phyloP scores from a whole-genome alignment of 1,284 basidiomycete species.

The Ceraceosorus guamensis region DNA sequence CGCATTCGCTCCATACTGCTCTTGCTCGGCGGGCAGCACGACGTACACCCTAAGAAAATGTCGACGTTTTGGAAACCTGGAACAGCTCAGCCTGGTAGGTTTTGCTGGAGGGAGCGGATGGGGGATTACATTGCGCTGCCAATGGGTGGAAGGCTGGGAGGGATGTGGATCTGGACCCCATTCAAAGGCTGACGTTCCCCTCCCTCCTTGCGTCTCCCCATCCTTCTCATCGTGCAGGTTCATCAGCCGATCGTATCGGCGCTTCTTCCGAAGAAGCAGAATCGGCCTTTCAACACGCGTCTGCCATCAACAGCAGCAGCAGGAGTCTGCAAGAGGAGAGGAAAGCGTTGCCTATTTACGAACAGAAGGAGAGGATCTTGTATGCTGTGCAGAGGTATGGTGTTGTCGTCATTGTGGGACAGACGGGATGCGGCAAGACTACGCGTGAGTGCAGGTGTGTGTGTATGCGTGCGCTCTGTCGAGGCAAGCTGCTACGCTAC shows the following conservation, averaged over 20 bases:
- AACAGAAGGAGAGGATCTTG: constrained; percentile 72
- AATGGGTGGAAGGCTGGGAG: too few species aligned
- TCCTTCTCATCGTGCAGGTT: too few species aligned
- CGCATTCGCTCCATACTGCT: too few species aligned
- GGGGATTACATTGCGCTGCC: too few species aligned
- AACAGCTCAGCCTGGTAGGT: constrained; percentile 27
- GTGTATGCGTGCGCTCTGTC: too few species aligned
- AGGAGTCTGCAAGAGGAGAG: constrained; percentile 66
- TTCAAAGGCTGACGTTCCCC: too few species aligned
- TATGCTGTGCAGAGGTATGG: constrained; percentile 75
- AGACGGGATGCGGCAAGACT: constrained; percentile 41
- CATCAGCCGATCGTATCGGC: too few species aligned
- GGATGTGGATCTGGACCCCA: too few species aligned
- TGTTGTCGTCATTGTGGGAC: constrained; percentile 63
- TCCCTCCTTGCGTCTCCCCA: too few species aligned
- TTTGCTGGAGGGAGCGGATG: too few species aligned
- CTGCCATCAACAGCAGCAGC: constrained; percentile 1
- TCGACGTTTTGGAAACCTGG: constrained; percentile 45
- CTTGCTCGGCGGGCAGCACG: too few species aligned
- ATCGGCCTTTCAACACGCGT: background rate
- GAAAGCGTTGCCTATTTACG: constrained; percentile 75
- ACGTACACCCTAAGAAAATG: constrained; percentile 19
- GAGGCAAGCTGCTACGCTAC: background rate
- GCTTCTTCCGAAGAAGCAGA: constrained; percentile 6
- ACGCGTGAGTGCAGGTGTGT: constrained; percentile 22